Conservation (phyloP, 306 rosid genomes). For the Vigna radiata region DNA sequence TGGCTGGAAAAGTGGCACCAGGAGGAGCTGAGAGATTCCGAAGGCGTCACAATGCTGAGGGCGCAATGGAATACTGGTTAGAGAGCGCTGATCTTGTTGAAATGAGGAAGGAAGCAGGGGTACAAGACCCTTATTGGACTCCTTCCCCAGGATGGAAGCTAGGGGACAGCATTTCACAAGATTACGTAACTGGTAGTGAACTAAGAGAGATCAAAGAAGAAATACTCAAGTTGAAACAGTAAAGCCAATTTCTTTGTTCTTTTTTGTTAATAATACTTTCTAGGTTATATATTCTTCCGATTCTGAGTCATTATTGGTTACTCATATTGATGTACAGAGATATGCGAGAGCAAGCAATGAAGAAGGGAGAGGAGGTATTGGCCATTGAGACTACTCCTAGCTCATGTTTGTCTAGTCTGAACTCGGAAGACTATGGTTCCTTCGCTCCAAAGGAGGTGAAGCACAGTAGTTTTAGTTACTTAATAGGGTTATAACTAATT, state of each 20-base stretch:
- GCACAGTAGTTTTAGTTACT: background rate
- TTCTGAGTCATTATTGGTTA: background rate
- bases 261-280: background rate
- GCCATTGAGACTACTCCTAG: slow-evolving; percentile 50
- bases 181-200: slow-evolving; percentile 58
- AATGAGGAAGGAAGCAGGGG: slow-evolving; percentile 75
- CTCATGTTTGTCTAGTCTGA: slow-evolving; percentile 49
- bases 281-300: slow-evolving; percentile 5
- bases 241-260: slow-evolving; percentile 17
- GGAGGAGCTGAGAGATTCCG: slow-evolving; percentile 80
- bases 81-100: slow-evolving; percentile 80
- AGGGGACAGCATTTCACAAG: slow-evolving; percentile 75
- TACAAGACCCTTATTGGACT: slow-evolving; percentile 86
- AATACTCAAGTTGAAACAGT: slow-evolving; percentile 65
- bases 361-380: slow-evolving; percentile 55
- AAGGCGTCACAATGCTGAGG: slow-evolving; percentile 85
- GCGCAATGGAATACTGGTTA: slow-evolving; percentile 95
- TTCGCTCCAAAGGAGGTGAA: slow-evolving; percentile 61
- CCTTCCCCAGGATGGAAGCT: slow-evolving; percentile 88
- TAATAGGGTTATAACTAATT: background rate
- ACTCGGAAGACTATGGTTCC: slow-evolving; percentile 51
- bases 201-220: slow-evolving; percentile 66
- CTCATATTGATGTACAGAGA: slow-evolving; percentile 42
- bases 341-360: slow-evolving; percentile 47
- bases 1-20: slow-evolving; percentile 91